phyloP scores from a whole-genome alignment of 179 eudicot genomes.

The Beta lomatogona region DNA sequence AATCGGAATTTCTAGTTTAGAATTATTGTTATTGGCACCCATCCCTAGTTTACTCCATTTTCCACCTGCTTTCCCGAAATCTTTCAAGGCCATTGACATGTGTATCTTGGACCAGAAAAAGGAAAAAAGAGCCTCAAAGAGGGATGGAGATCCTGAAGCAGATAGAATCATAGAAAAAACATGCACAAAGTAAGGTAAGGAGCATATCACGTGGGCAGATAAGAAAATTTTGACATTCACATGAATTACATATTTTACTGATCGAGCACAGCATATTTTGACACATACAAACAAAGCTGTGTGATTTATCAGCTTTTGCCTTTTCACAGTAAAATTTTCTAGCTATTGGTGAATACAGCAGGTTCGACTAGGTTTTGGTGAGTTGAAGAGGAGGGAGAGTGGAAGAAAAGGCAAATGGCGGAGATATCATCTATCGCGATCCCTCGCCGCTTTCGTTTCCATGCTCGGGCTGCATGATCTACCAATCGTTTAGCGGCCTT shows the following conservation, averaged over 20 bases:
- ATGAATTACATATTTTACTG: constrained; percentile 23
- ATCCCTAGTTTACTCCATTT: background rate
- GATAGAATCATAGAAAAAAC: background rate
- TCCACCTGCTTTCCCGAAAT: background rate
- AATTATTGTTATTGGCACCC: too few relatives aligned
- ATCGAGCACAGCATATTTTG: constrained; percentile 21
- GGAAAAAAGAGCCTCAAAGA: too few relatives aligned
- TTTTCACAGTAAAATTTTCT: background rate
- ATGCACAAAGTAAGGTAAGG: background rate
- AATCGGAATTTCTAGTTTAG: too few relatives aligned
- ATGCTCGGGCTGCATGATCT: constrained; percentile 56
- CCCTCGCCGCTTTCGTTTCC: constrained; percentile 77
- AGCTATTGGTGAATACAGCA: constrained; percentile 18
- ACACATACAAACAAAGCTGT: constrained; percentile 19
- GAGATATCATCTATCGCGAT: constrained; percentile 83
- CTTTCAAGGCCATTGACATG: background rate
- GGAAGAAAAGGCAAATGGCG: constrained; percentile 79
- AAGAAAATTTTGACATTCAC: constrained; percentile 10
- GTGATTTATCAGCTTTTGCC: constrained; percentile 13
- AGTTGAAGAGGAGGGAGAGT: constrained; percentile 37
- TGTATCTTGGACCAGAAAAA: too few relatives aligned
- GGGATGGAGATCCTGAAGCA: background rate
- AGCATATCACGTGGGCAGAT: background rate
- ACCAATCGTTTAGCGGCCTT: constrained; percentile 74
- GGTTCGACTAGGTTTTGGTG: constrained; percentile 9